These are phyloP conservation scores for Trichoderma koningii DNA, from an alignment of 2,329 filamentous ascomycete species.

Conservation along the genomic window DNA sequence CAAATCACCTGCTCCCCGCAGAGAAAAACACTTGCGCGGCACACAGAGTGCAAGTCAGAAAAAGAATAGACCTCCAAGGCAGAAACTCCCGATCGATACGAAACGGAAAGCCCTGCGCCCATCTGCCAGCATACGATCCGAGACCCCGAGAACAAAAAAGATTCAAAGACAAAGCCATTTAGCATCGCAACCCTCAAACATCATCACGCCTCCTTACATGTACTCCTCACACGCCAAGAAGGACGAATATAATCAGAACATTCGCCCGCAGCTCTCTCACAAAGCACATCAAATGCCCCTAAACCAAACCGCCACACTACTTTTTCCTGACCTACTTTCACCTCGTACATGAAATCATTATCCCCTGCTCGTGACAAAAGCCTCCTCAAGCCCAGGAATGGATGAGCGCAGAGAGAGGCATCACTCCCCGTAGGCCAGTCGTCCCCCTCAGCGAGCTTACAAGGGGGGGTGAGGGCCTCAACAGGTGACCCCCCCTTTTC, in stretches of 20 bases:
- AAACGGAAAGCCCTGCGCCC: background rate
- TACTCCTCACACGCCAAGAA: background rate
- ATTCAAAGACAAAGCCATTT: background rate
- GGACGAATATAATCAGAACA: no score
- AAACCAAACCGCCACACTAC: background rate
- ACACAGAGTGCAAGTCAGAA: background rate
- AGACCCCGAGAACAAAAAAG: constrained; percentile 11
- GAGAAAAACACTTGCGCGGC: background rate
- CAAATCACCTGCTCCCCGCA: constrained; percentile 13
- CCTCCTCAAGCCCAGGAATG: background rate
- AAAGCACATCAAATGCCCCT: background rate
- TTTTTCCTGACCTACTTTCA: no score
- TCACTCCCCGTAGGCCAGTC: background rate
- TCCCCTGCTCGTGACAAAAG: constrained; percentile 6
- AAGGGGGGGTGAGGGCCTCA: background rate
- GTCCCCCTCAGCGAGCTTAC: background rate
- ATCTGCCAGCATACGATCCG: background rate
- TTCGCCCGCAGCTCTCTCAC: constrained; percentile 10
- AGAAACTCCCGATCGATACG: background rate
- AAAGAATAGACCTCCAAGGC: constrained; percentile 1
- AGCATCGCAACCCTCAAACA: constrained; percentile 18
- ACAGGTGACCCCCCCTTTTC: background rate
- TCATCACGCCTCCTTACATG: constrained; percentile 11
- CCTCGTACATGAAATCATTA: background rate
- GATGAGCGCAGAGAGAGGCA: background rate